These are phyloP conservation scores for Neostapfia colusana DNA, from an alignment of 176 grass and related monocot species.

Conservation along the genomic window DNA sequence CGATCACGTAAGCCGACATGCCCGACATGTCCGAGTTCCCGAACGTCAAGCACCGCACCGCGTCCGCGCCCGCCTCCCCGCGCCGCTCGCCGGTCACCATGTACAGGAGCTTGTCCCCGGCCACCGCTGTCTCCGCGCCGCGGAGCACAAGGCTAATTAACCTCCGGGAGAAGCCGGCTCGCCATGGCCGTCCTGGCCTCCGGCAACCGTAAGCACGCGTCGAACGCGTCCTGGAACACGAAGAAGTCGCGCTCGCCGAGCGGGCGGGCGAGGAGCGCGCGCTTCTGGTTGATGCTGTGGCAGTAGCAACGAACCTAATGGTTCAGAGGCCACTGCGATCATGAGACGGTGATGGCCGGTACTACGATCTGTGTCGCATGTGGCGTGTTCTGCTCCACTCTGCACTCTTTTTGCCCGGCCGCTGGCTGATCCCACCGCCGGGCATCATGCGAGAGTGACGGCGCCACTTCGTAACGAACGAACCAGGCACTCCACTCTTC, in stretches of 20 bases:
- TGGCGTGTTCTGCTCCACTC: neutral
- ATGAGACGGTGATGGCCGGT: slow-evolving; percentile 20
- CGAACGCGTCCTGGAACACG: slow-evolving; percentile 84
- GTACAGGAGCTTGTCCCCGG: slow-evolving; percentile 68
- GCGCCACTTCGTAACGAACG: neutral
- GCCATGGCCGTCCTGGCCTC: slow-evolving; percentile 9
- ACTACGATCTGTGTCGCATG: slow-evolving; percentile 13
- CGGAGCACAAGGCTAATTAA: slow-evolving; percentile 52
- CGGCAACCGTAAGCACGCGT: slow-evolving; percentile 69
- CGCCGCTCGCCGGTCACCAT: slow-evolving; percentile 54
- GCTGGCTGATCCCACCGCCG: slow-evolving; percentile 13
- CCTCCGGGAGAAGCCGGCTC: slow-evolving; percentile 41
- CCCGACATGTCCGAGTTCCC: slow-evolving; percentile 73
- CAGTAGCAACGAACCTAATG: neutral
- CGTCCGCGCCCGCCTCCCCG: slow-evolving; percentile 50
- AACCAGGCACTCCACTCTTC: neutral
- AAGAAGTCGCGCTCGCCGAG: slow-evolving; percentile 68
- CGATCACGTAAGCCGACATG: slow-evolving; percentile 71
- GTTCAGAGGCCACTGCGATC: neutral
- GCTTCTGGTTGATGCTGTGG: slow-evolving; percentile 26
- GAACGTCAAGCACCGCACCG: slow-evolving; percentile 87
- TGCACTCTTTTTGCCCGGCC: neutral
- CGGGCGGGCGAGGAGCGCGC: slow-evolving; percentile 34
- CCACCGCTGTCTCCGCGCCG: slow-evolving; percentile 59
- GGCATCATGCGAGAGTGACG: slow-evolving; percentile 20